Percentiles rank a stretch among this genome's conserved stretches.
Conservation (phyloP, 805 yeast species). For the Candida tammaniensis region DNA sequence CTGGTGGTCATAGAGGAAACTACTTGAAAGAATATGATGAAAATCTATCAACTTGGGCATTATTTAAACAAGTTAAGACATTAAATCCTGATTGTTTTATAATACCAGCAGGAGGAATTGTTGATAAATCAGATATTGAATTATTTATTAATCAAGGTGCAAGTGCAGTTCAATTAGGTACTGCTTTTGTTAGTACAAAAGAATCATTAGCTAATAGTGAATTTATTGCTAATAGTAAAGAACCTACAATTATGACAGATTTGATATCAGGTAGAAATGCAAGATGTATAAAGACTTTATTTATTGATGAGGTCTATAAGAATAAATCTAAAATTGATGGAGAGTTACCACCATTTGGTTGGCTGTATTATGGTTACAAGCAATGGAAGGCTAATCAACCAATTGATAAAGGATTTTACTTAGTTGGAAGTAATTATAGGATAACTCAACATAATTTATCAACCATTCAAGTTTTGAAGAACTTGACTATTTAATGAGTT, state of each 20-base stretch:
- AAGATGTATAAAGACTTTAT: conserved; percentile 34
- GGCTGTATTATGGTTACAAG: conserved; percentile 30
- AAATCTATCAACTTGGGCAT: conserved; percentile 32
- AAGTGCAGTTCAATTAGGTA: conserved; percentile 55
- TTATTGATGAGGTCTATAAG: conserved; percentile 22
- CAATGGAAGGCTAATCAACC: conserved; percentile 14
- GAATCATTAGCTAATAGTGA: conserved; percentile 23
- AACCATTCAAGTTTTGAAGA: conserved; percentile 22
- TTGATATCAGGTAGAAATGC: conserved; percentile 40
- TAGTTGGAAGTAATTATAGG: conserved; percentile 35
- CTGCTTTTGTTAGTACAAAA: conserved; percentile 41
- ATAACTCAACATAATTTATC: conserved; percentile 17
- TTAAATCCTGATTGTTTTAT: conserved; percentile 17
- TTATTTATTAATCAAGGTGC: conserved; percentile 41
- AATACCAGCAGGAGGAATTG: conserved; percentile 57
- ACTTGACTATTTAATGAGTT: conserved; percentile 15
- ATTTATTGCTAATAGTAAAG: conserved; percentile 13
- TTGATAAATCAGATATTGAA: conserved; percentile 26
- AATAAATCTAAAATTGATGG: conserved; percentile 4
- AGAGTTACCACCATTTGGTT: conserved; percentile 35
- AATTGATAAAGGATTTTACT: conserved; percentile 24
- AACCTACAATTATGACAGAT: conserved; percentile 28
- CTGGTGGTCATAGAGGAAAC: conserved; percentile 65
- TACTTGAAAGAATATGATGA: conserved; percentile 30
- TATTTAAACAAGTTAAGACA: conserved; percentile 21